Percentiles rank a stretch among this genome's conserved stretches.
phyloP scores from a whole-genome alignment of 2,329 filamentous ascomycete species.

The Colletotrichum sansevieriae region DNA sequence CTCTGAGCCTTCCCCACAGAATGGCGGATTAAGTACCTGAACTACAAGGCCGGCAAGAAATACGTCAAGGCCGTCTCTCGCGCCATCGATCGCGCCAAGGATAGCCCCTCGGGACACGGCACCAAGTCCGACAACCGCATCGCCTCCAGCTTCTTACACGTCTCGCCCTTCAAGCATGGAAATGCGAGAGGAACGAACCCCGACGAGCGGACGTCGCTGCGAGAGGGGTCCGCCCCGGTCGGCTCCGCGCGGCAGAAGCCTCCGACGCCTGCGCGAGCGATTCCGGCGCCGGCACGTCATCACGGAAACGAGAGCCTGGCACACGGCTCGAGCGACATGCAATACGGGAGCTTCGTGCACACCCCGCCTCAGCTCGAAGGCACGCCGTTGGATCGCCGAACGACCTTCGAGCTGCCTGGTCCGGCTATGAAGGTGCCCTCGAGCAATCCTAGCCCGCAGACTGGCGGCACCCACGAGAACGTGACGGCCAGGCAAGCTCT shows the following conservation, averaged over 20 bases:
- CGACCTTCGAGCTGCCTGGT: conserved; percentile 64
- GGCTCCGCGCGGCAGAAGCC: conserved; percentile 42
- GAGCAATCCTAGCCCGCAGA: conserved; percentile 42
- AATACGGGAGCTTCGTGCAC: conserved; percentile 67
- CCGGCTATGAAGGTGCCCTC: conserved; percentile 63
- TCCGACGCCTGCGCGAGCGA: conserved; percentile 43
- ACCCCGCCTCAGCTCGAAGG: conserved; percentile 53
- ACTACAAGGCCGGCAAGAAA: conserved; percentile 97
- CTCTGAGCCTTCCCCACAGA: conserved; percentile 59
- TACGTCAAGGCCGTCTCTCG: conserved; percentile 85
- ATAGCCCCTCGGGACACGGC: conserved; percentile 18
- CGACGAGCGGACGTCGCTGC: conserved; percentile 43
- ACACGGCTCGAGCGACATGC: conserved; percentile 53
- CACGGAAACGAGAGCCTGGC: conserved; percentile 59
- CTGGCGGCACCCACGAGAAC: conserved; percentile 34
- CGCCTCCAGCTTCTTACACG: conserved; percentile 15
- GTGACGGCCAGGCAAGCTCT: conserved; percentile 47
- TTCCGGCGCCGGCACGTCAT: conserved; percentile 41
- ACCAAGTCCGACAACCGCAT: conserved; percentile 23
- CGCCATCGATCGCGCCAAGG: conserved; percentile 72
- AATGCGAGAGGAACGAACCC: conserved; percentile 31
- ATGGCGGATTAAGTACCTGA: conserved; percentile 93
- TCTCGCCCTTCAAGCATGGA: conserved; percentile 29
- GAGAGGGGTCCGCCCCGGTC: conserved; percentile 47
- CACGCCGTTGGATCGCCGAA: conserved; percentile 43